Base-by-base conservation (phyloP, 768 basidiomycete genomes). In the Boletus edulis region DNA sequence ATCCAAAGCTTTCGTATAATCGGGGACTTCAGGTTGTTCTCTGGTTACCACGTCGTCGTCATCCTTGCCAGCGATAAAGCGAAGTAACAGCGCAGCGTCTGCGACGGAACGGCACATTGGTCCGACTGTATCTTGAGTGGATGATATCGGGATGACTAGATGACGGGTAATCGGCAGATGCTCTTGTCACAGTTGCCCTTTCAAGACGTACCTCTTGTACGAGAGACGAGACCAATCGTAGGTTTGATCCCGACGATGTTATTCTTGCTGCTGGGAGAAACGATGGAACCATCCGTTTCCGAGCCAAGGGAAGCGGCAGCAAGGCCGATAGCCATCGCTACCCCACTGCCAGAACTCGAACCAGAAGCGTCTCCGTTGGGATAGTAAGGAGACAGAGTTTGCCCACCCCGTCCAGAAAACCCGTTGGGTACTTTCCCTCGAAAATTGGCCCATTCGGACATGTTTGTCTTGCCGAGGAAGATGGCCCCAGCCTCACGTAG, bases 121-220 rank as follows among this genome's bases (percentile, higher is more conserved):
- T 0, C 84, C 85, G 4, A 80, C 72, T 4, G 84, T 80, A 61
- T 85, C 85, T 64, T 84, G 83, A 56, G 82, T 75, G 12, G 66
- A 68, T 1, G 81, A 83, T 20, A 82, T 81, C 2, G 84, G 84
- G 15, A 85, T 71, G 17, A 84, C 83, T 83, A 52, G 7, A 32
- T 39, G 32, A 24, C 11, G 0, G 2, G n/a, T 9, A 10, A 24
- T 61, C 7, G 49, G 39, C 14, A 20, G 31, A 14, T 5, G 3
- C 5, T 43, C 40, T 15, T 14, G 7, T 17, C 15, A 40, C 3
- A 1, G 40, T 24, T 17, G 5, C 34, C 20, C 11, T 44, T 2
- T 10, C 13, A 17, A 49, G 22, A 0, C 62, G 49, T 55, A 74
- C 74, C 75, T 49, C 68, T 72, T 4, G 68, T 62, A 12, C 75